phyloP scores from a whole-genome alignment of 768 basidiomycete species.

The Termitomyces sp. region DNA sequence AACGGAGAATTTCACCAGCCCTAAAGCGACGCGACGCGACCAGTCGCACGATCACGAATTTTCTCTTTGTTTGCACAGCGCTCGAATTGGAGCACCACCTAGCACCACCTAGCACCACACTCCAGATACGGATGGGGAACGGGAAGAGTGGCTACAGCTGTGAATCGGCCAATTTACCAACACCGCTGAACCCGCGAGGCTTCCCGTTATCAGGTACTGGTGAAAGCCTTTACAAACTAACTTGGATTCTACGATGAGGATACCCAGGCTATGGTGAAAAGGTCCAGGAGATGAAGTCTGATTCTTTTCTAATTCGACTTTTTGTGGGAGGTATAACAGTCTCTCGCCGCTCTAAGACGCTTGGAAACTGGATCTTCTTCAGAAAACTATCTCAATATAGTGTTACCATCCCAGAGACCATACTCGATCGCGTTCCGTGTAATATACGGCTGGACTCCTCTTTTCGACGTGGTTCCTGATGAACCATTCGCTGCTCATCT shows the following conservation, averaged over 20 bases:
- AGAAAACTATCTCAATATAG: background rate
- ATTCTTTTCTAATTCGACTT: background rate
- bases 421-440: background rate
- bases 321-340: background rate
- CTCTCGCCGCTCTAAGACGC: background rate
- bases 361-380: background rate
- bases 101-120: too few species aligned
- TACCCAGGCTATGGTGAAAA: background rate
- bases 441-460: background rate
- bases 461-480: background rate
- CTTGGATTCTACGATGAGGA: too few species aligned
- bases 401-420: background rate
- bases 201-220: background rate
- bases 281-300: background rate
- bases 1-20: background rate
- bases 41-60: background rate
- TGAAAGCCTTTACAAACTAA: too few species aligned
- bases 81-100: too few species aligned
- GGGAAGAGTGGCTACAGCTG: background rate
- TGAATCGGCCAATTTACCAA: background rate
- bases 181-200: background rate
- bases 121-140: background rate
- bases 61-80: background rate
- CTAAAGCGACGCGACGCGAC: background rate
- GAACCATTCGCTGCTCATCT: background rate